Evolutionary conservation across 2,329 filamentous ascomycete genomes (phyloP).

Genomic region (Coleophoma eucalyptorum): DNA sequence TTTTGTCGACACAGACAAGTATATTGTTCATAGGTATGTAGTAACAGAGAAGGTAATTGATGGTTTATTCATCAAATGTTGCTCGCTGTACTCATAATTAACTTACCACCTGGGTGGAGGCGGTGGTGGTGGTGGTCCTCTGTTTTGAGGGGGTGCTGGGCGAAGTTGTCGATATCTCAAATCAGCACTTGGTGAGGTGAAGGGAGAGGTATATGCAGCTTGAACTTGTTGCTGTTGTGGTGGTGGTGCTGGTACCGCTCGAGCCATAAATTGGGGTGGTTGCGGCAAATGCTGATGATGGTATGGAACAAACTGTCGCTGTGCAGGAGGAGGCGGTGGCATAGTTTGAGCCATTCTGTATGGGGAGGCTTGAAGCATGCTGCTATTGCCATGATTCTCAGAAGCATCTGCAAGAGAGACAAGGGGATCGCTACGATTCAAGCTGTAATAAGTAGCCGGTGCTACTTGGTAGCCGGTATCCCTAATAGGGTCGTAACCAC

Average conservation of each 20-base stretch:
- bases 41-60: too few species aligned
- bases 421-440: constrained; percentile 4
- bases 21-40: too few species aligned
- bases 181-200: constrained; percentile 1
- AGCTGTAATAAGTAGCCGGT: constrained; percentile 3
- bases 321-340: constrained; percentile 1
- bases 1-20: too few species aligned
- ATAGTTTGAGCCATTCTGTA: background rate
- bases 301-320: background rate
- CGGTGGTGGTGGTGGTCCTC: background rate
- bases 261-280: background rate
- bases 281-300: constrained; percentile 4
- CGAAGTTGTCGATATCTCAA: constrained; percentile 9
- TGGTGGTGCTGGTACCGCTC: background rate
- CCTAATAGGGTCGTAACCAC: constrained; percentile 11
- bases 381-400: background rate
- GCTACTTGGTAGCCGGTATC: constrained; percentile 11
- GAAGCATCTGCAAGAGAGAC: constrained; percentile 8
- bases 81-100: background rate
- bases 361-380: background rate
- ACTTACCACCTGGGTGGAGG: constrained; percentile 1
- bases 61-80: too few species aligned
- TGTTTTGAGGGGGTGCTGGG: constrained; percentile 14
- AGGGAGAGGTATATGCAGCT: background rate
- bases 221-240: constrained; percentile 1